Evolutionary conservation across 2,329 filamentous ascomycete genomes (phyloP), one percentile per base, ranked within the genome.

Genomic region (Aspergillus pseudoglaucus): DNA sequence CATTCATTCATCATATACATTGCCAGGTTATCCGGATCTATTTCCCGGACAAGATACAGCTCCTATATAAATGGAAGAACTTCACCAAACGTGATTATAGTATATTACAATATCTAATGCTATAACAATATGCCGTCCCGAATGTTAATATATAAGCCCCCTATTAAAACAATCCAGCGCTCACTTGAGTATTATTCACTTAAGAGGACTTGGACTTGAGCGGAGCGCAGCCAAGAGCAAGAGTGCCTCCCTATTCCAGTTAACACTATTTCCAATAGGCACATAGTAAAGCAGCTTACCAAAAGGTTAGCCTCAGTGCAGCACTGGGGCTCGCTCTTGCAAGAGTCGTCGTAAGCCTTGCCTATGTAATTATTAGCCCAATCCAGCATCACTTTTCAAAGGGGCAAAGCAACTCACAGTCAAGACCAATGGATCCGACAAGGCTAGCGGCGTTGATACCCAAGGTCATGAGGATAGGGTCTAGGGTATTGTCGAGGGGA

Each of bases 281-380:
- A 18, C 3, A n/a, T 15, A 4, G 4, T 10, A 7, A 22, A 6
- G 18, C 4, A 35, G 53, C 58, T 47, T 56, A 63, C 61, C 50
- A 63, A 44, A 33, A 64, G 45, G 45, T 63, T 64, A 35, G 47
- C 55, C 50, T 64, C 60, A 15, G 60, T 59, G 49, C 61, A 64
- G 60, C 62, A 64, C 52, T 62, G 54, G 42, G 60, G 61, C 22
- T 25, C 47, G 10, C 50, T 46, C 9, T 38, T 6, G 46, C 62
- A 65, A n/a, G 22, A 46, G 9, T 45, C 30, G 7, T 56, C 51
- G 40, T 62, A 62, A 6, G 52, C 39, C 44, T 59, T 50, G 47
- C 62, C 62, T 65, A 8, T 18, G 5, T 8, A 39, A 17, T 18
- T 39, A 39, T 39, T 18, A 17, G 17, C 17, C 15, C 17, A 20